Conservation (phyloP, 345 rosid genomes). For the Rhizophora apiculata region DNA sequence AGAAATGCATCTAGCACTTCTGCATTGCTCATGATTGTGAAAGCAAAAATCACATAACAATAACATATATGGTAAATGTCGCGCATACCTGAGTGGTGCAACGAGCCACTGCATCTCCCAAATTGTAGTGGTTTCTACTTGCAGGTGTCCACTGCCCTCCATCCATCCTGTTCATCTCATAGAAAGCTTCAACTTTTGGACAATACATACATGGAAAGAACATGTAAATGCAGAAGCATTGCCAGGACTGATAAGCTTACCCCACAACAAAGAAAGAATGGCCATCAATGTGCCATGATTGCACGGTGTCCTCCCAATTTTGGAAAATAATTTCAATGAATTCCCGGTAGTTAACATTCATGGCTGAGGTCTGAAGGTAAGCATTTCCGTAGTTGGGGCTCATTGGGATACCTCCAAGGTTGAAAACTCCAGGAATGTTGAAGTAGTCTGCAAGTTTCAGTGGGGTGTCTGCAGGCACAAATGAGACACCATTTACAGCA, state of each 20-base stretch:
- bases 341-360: slow-evolving; percentile 62
- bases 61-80: too few species aligned
- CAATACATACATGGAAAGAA: background rate
- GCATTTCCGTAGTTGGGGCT: slow-evolving; percentile 58
- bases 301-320: slow-evolving; percentile 68
- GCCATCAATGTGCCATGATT: slow-evolving; percentile 90
- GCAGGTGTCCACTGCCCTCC: slow-evolving; percentile 72
- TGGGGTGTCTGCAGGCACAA: slow-evolving; percentile 75
- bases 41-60: too few species aligned
- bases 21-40: too few species aligned
- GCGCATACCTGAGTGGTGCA: slow-evolving; percentile 59
- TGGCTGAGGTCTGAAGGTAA: slow-evolving; percentile 76
- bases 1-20: too few species aligned
- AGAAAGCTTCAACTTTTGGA: background rate
- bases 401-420: slow-evolving; percentile 58
- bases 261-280: slow-evolving; percentile 85
- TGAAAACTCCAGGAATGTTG: slow-evolving; percentile 72
- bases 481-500: slow-evolving; percentile 82
- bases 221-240: background rate
- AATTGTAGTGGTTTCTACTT: slow-evolving; percentile 49
- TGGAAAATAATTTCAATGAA: slow-evolving; percentile 74
- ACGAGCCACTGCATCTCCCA: slow-evolving; percentile 59
- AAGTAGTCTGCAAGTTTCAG: slow-evolving; percentile 82
- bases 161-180: slow-evolving; percentile 50
- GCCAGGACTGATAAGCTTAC: slow-evolving; percentile 36